phyloP scores from a whole-genome alignment of 2,329 filamentous ascomycete species.

The Aspergillus felis region DNA sequence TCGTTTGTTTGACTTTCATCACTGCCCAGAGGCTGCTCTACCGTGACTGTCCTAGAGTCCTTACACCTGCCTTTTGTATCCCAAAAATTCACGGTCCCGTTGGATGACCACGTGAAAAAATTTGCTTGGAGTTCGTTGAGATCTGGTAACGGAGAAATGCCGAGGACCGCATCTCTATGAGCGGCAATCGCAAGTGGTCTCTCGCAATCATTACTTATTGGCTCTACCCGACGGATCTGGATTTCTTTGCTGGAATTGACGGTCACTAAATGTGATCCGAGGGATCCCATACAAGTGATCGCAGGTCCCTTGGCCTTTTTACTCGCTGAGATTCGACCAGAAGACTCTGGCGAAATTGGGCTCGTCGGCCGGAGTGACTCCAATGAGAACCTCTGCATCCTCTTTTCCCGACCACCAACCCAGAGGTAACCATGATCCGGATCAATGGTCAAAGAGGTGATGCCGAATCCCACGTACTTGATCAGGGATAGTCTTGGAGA shows the following conservation, averaged over 20 bases:
- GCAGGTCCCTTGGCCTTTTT: slow-evolving; percentile 30
- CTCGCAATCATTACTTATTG: slow-evolving; percentile 26
- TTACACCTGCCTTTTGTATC: slow-evolving; percentile 66
- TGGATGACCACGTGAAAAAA: slow-evolving; percentile 86
- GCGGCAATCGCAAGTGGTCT: slow-evolving; percentile 46
- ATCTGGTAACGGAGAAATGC: slow-evolving; percentile 63
- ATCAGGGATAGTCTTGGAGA: slow-evolving; percentile 67
- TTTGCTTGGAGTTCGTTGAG: slow-evolving; percentile 61
- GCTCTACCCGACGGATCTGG: slow-evolving; percentile 53
- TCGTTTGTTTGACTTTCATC: slow-evolving; percentile 52
- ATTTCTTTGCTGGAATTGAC: slow-evolving; percentile 74
- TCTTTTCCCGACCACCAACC: slow-evolving; percentile 64
- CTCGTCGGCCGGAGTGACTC: slow-evolving; percentile 35
- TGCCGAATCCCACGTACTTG: slow-evolving; percentile 61
- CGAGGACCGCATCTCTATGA: slow-evolving; percentile 60
- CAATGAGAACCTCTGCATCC: slow-evolving; percentile 47
- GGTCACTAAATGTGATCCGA: slow-evolving; percentile 65
- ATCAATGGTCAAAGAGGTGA: slow-evolving; percentile 64
- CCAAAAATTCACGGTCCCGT: slow-evolving; percentile 82
- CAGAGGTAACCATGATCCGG: slow-evolving; percentile 56
- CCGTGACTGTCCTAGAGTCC: slow-evolving; percentile 59
- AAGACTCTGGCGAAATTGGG: slow-evolving; percentile 19
- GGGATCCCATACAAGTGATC: slow-evolving; percentile 65
- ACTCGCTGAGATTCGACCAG: slow-evolving; percentile 17
- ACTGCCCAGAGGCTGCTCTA: slow-evolving; percentile 57